These are phyloP conservation scores for Pseudomassariella vexata DNA, from an alignment of 2,329 filamentous ascomycete species.

Conservation along the genomic window DNA sequence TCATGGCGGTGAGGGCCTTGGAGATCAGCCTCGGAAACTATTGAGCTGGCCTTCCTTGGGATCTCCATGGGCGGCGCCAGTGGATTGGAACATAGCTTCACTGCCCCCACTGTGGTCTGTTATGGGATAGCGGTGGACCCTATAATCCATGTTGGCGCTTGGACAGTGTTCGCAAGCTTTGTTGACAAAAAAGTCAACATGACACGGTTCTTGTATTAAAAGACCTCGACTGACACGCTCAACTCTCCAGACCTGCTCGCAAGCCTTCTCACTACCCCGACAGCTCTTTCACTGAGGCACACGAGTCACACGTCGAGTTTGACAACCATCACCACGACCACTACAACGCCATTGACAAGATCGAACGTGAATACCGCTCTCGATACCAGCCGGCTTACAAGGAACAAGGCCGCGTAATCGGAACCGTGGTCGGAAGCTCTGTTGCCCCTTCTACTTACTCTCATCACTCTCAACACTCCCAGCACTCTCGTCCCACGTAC, in stretches of 20 bases:
- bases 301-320: constrained; percentile 62
- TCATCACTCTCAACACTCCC: constrained; percentile 22
- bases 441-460: no score
- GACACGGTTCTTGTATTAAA: no score
- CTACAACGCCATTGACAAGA: constrained; percentile 51
- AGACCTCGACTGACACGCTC: constrained; percentile 20
- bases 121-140: no score
- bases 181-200: not conserved
- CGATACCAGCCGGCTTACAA: constrained; percentile 48
- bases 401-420: constrained; percentile 18
- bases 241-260: constrained; percentile 21
- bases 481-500: constrained; percentile 20
- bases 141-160: constrained; percentile 12
- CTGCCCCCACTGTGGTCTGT: no score
- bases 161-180: constrained; percentile 7
- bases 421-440: constrained; percentile 21
- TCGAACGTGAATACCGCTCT: constrained; percentile 62
- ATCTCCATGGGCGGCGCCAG: no score
- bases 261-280: constrained; percentile 45
- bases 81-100: no score
- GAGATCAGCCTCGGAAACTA: no score
- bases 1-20: no score
- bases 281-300: no score
- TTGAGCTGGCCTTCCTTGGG: no score
- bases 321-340: constrained; percentile 46